Base-by-base conservation (phyloP, 208 protist genomes). In the Trypanosoma mega region DNA sequence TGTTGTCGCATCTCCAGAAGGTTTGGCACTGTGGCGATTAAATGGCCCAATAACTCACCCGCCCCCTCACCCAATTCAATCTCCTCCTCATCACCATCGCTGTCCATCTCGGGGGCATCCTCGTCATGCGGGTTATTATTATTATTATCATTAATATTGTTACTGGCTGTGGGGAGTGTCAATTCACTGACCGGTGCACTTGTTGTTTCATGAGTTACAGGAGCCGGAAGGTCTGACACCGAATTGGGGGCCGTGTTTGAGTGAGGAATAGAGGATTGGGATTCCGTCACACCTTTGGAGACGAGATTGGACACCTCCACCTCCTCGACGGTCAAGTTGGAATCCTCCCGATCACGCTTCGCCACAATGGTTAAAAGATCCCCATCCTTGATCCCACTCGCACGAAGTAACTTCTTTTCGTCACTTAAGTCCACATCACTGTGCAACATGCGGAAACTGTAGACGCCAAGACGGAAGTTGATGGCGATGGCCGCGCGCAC, bases 401-500 rank as follows among this genome's bases (percentile, higher is more conserved):
- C 81, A 26, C 63, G 59, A 18, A 95, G 63, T 43, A 83, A 24
- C 48, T 68, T 64, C 58, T 82, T 80, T 59, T 92, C 85, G 46
- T 89, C 68, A 24, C 39, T 74, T 34, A 91, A 58, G 68, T 95
- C 74, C 7, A 52, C 20, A 27, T 36, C 34, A 16, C 39, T 47
- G 41, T 68, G 58, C 5, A 58, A 0, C 50, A 92, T 83, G 52
- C 68, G 64, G 56, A 92, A 92, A 24, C 71, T 63, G 31, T 80
- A 27, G 14, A 85, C 70, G 9, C 74, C 73, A 2, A 93, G 57
- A 1, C 75, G 74, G 55, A 95, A 90, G 70, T 83, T 76, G 12
- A 95, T 80, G 5, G 85, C 79, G 23, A 80, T 80, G 16, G 73
- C 83, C 8, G 85, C 84, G 5, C 89, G 82, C 37, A 95, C 43